Conservation (phyloP, 169 alveolate species). For the Fabrea salina region DNA sequence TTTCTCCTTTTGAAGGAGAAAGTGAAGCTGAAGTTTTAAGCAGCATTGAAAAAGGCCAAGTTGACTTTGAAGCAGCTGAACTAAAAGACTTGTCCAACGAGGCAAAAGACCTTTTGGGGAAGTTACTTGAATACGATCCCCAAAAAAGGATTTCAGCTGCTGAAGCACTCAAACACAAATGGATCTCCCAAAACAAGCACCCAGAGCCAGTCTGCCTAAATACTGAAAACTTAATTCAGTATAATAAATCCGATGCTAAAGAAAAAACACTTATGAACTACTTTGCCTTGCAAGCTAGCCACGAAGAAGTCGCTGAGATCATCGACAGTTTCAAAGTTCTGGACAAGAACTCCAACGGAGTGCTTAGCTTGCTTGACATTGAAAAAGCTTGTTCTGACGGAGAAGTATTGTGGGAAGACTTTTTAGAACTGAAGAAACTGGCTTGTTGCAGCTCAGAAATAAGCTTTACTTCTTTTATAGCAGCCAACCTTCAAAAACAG, state of each 20-base stretch:
- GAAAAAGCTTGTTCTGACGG: no score
- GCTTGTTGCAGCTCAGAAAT: no score
- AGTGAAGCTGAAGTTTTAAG: background rate
- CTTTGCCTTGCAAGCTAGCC: slow-evolving; percentile 12
- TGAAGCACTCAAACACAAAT: background rate
- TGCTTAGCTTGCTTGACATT: slow-evolving; percentile 34
- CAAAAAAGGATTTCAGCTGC: background rate
- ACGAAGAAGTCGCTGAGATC: background rate
- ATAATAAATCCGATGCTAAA: slow-evolving; percentile 32
- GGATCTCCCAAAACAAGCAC: background rate
- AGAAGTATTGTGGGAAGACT: no score
- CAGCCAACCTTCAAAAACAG: no score
- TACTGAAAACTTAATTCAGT: slow-evolving; percentile 66
- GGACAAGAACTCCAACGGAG: slow-evolving; percentile 50
- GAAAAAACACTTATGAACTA: slow-evolving; percentile 16
- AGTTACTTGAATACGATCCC: background rate
- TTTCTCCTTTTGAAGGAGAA: background rate
- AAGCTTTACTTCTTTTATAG: no score
- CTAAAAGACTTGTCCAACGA: background rate
- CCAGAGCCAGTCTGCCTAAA: slow-evolving; percentile 55
- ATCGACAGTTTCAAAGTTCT: background rate
- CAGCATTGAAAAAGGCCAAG: background rate
- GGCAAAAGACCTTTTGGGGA: background rate
- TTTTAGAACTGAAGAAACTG: no score
- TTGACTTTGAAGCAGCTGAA: background rate